Evolutionary conservation across 176 grass and related monocot species (phyloP).

Genomic region (Bonia amplexicaulis): DNA sequence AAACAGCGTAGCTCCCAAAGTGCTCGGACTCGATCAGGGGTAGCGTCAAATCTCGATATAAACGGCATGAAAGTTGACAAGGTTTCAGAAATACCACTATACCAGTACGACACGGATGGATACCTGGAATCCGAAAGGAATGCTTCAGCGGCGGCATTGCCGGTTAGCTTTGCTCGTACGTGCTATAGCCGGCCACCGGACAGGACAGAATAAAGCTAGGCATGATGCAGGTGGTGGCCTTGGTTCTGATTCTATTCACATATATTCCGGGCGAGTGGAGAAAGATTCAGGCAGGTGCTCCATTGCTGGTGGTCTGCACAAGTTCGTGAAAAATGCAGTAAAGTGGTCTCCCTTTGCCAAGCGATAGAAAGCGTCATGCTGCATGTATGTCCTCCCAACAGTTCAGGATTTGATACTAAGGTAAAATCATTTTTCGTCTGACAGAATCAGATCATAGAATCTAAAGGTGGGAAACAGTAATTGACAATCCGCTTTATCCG

Average conservation of each 20-base stretch:
- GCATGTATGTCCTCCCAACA: neutral
- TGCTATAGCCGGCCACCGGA: neutral
- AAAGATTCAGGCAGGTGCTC: slow-evolving; percentile 30
- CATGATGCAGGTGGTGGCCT: neutral
- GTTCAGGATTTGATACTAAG: too few relatives aligned
- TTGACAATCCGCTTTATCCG: too few relatives aligned
- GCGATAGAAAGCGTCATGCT: neutral
- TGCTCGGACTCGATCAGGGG: neutral
- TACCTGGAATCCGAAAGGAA: neutral
- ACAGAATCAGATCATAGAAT: too few relatives aligned
- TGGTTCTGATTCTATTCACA: slow-evolving; percentile 29
- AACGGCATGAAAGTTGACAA: slow-evolving; percentile 10
- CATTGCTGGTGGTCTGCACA: slow-evolving; percentile 6
- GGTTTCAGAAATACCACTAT: neutral
- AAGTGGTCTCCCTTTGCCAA: slow-evolving; percentile 21
- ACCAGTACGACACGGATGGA: neutral
- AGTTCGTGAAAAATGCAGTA: neutral
- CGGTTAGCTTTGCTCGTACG: neutral
- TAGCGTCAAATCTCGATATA: neutral
- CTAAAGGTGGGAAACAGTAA: too few relatives aligned
- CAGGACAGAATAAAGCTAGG: neutral
- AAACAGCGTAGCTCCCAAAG: neutral
- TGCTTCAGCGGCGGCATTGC: neutral
- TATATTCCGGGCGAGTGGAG: neutral
- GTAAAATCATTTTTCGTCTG: too few relatives aligned